Evolutionary conservation across 108 stramenopile species (phyloP).

Genomic region (Parietichytrium sp.): DNA sequence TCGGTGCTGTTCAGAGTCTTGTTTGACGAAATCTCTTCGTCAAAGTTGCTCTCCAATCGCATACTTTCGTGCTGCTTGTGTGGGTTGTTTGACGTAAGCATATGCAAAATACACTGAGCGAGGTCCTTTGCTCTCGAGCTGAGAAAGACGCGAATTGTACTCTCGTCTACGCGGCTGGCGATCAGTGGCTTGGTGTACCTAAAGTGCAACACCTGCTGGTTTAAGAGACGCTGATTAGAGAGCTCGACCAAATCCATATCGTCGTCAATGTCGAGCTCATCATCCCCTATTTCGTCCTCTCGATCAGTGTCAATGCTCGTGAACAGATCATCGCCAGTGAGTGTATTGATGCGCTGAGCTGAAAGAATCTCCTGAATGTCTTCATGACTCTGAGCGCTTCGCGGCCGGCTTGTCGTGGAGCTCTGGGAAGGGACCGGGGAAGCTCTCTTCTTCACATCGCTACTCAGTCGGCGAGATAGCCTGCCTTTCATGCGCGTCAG

Average conservation of each 20-base stretch:
- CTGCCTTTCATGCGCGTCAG: no score
- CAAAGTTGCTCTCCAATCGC: not conserved
- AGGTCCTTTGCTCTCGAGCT: constrained; percentile 5
- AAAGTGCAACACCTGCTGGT: constrained; percentile 28
- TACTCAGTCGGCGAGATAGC: no score
- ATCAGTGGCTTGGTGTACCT: not conserved
- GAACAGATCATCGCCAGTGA: no score
- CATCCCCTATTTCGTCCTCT: no score
- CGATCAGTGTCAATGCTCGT: no score
- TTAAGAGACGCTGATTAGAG: not conserved
- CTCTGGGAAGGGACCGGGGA: no score
- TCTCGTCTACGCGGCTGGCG: not conserved
- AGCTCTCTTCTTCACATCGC: no score
- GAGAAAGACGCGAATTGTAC: constrained; percentile 34
- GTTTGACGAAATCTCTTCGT: not conserved
- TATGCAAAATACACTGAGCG: constrained; percentile 20
- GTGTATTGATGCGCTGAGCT: no score
- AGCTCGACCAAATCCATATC: no score
- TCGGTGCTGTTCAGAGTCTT: not conserved
- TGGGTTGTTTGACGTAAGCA: not conserved
- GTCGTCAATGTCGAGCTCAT: not conserved
- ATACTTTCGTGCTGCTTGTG: not conserved
- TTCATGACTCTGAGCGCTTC: no score
- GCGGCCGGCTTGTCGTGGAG: no score
- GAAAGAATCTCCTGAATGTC: no score